Evolutionary conservation across 108 stramenopile species (phyloP).

Genomic region (Chaetoceros tenuissimus): DNA sequence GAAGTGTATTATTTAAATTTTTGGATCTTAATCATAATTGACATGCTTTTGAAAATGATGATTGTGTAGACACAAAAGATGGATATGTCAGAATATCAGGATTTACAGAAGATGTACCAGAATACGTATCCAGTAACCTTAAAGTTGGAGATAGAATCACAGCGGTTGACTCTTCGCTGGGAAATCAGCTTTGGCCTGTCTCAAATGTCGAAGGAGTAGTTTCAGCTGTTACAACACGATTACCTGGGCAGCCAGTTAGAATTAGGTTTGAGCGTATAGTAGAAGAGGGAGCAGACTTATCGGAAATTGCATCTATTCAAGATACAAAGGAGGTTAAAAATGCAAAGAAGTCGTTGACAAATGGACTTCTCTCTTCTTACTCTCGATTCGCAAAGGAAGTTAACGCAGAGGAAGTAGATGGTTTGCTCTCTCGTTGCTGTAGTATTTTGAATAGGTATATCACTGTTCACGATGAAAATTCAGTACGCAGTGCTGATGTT

Average conservation of each 20-base stretch:
- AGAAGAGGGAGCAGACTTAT: constrained; percentile 1
- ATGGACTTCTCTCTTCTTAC: constrained; percentile 6
- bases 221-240: constrained; percentile 66
- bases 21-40: too few relatives aligned
- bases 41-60: too few relatives aligned
- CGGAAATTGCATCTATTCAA: neutral
- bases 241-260: constrained; percentile 65
- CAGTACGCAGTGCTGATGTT: constrained; percentile 39
- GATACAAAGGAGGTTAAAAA: constrained; percentile 1
- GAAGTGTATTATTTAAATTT: neutral
- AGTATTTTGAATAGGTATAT: constrained; percentile 61
- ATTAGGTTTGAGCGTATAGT: constrained; percentile 57
- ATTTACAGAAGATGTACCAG: constrained; percentile 53
- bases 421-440: constrained; percentile 51
- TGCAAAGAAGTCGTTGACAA: constrained; percentile 3
- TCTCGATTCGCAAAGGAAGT: constrained; percentile 10
- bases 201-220: constrained; percentile 71
- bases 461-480: constrained; percentile 18
- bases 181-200: constrained; percentile 77
- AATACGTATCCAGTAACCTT: constrained; percentile 43
- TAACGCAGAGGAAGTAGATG: neutral
- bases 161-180: constrained; percentile 67
- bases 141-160: constrained; percentile 65
- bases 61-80: constrained; percentile 60
- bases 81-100: constrained; percentile 65